phyloP scores from a whole-genome alignment of 2,329 filamentous ascomycete species.

The Colletotrichum noveboracense region DNA sequence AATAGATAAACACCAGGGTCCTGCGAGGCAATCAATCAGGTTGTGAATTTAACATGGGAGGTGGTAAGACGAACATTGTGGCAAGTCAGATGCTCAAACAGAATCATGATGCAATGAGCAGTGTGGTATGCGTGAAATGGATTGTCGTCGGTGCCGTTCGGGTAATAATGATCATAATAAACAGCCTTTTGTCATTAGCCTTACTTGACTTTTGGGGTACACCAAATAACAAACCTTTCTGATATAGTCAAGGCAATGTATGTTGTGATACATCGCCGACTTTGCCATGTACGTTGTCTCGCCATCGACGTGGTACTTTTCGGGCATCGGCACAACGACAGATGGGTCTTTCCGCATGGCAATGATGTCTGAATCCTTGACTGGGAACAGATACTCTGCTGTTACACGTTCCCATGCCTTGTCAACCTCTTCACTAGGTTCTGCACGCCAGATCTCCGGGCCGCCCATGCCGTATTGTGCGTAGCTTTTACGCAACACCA shows the following conservation, averaged over 20 bases:
- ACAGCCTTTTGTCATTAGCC: neutral
- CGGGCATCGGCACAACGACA: neutral
- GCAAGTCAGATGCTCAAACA: neutral
- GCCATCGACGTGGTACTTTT: neutral
- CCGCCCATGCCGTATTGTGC: conserved; percentile 4
- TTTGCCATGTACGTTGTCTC: conserved; percentile 1
- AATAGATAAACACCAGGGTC: neutral
- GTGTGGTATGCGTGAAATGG: neutral
- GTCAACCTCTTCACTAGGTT: conserved; percentile 6
- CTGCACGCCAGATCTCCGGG: neutral
- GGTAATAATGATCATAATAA: neutral
- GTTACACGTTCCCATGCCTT: conserved; percentile 6
- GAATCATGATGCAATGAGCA: conserved; percentile 4
- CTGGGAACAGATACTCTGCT: neutral
- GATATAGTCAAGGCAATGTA: conserved; percentile 11
- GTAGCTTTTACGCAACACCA: neutral
- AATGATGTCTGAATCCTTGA: neutral
- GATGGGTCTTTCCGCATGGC: neutral
- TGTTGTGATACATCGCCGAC: neutral
- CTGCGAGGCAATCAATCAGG: neutral
- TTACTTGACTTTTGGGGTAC: neutral
- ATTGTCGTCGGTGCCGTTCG: conserved; percentile 8
- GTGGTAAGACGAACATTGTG: neutral
- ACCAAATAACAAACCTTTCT: neutral
- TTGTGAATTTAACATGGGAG: neutral